phyloP scores from a whole-genome alignment of 306 rosid genomes.

The Potentilla sterilis region DNA sequence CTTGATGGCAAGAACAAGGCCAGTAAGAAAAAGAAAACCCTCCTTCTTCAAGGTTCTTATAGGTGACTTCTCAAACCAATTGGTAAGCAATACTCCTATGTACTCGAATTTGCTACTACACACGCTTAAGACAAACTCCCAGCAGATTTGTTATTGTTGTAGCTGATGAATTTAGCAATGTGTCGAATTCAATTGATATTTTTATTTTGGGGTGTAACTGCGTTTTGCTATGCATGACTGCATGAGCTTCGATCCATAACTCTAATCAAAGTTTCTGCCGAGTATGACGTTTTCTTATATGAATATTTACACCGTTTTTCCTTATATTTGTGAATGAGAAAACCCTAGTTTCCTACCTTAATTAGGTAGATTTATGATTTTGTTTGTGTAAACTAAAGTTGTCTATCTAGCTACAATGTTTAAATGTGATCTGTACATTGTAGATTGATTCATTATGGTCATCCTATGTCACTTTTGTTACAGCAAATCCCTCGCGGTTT shows the following conservation, averaged over 20 bases:
- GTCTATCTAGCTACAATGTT: not conserved
- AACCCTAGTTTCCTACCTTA: not conserved
- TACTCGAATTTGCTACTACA: not conserved
- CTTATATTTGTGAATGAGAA: not conserved
- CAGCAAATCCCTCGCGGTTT: not conserved
- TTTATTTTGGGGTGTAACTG: not conserved
- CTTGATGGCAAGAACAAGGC: not conserved
- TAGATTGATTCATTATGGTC: not conserved
- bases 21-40: not conserved
- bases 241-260: not conserved
- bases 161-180: not conserved
- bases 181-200: not conserved
- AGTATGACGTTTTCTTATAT: not conserved
- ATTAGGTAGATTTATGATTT: too few relatives aligned
- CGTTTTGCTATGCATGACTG: not conserved
- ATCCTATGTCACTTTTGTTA: not conserved
- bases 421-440: not conserved
- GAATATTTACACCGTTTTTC: not conserved
- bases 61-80: not conserved
- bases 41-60: constrained; percentile 12
- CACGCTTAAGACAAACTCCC: not conserved
- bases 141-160: not conserved
- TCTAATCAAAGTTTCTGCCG: not conserved
- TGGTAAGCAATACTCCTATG: not conserved
- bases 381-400: not conserved